Percentiles rank a stretch among this genome's conserved stretches.
These are phyloP conservation scores for Nothophaeocryptopus gaeumannii DNA, from an alignment of 2,329 filamentous ascomycete species.

Conservation along the genomic window DNA sequence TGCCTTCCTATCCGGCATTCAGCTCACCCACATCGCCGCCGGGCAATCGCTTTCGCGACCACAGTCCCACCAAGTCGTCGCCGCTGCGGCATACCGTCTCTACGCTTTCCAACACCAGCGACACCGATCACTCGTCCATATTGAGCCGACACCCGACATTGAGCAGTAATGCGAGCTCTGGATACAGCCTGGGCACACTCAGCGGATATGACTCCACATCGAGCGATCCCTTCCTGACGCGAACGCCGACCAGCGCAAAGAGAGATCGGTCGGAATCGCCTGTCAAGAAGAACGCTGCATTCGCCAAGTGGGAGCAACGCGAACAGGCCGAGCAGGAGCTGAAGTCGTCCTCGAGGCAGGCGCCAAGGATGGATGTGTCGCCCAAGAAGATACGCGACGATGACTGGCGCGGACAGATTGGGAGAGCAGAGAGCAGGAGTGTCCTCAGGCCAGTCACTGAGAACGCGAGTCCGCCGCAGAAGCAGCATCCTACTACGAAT, in stretches of 20 bases:
- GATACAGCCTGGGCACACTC: constrained; percentile 26
- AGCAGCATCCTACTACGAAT: constrained; percentile 9
- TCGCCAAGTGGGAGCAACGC: constrained; percentile 32
- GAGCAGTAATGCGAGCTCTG: constrained; percentile 32
- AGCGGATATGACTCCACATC: constrained; percentile 26
- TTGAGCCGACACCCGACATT: constrained; percentile 30
- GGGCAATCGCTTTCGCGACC: constrained; percentile 32
- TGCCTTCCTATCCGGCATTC: constrained; percentile 26
- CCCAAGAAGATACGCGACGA: constrained; percentile 34
- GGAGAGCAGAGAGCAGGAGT: constrained; percentile 30
- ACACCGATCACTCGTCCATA: constrained; percentile 30
- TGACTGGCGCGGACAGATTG: constrained; percentile 32
- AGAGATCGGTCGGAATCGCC: constrained; percentile 36
- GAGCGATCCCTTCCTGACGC: constrained; percentile 33
- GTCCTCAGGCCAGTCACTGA: constrained; percentile 31
- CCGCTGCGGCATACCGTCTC: constrained; percentile 36
- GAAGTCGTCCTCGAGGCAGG: constrained; percentile 14
- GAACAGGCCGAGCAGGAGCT: constrained; percentile 27
- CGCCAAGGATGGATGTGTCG: constrained; percentile 30
- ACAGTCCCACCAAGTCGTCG: constrained; percentile 34
- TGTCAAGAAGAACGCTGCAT: constrained; percentile 37
- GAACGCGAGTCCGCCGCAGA: constrained; percentile 26
- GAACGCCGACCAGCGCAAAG: constrained; percentile 27
- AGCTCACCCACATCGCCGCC: constrained; percentile 33
- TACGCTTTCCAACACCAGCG: constrained; percentile 34